Percentiles rank a stretch among this genome's conserved stretches.
Conservation (phyloP, 176 grass and related monocot genomes). For the Avena insularis region DNA sequence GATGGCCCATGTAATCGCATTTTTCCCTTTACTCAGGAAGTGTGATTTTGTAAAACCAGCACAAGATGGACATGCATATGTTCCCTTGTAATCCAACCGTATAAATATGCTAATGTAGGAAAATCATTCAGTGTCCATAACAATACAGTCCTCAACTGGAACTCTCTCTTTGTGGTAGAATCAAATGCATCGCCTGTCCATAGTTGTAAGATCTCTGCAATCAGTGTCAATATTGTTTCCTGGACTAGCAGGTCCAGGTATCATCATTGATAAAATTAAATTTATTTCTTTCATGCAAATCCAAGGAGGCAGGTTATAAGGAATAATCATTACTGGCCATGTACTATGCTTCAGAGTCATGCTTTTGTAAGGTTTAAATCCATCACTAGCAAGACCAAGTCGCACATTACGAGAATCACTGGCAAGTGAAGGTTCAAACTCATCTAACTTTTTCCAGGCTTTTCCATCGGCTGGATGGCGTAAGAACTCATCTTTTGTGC, state of each 20-base stretch:
- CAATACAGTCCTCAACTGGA: not conserved
- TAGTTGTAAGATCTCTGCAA: slow-evolving; percentile 2
- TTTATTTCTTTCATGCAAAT: slow-evolving; percentile 13
- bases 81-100: not conserved
- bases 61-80: slow-evolving; percentile 16
- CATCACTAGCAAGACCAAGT: slow-evolving; percentile 14
- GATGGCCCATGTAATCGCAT: not conserved
- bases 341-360: slow-evolving; percentile 31
- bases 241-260: slow-evolving; percentile 4
- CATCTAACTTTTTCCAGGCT: slow-evolving; percentile 7
- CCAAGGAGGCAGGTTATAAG: slow-evolving; percentile 28
- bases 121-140: slow-evolving; percentile 12
- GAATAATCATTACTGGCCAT: slow-evolving; percentile 24
- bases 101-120: slow-evolving; percentile 24
- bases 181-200: not conserved
- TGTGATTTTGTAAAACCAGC: not conserved
- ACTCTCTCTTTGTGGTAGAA: not conserved
- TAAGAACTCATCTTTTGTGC: slow-evolving; percentile 20
- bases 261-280: slow-evolving; percentile 3
- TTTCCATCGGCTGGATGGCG: not conserved
- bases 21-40: not conserved
- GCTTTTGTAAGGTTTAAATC: slow-evolving; percentile 31
- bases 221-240: not conserved
- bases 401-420: not conserved
- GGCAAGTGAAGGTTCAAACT: not conserved